phyloP scores from a whole-genome alignment of 2,329 filamentous ascomycete genomes.

The Exophiala viscosa region DNA sequence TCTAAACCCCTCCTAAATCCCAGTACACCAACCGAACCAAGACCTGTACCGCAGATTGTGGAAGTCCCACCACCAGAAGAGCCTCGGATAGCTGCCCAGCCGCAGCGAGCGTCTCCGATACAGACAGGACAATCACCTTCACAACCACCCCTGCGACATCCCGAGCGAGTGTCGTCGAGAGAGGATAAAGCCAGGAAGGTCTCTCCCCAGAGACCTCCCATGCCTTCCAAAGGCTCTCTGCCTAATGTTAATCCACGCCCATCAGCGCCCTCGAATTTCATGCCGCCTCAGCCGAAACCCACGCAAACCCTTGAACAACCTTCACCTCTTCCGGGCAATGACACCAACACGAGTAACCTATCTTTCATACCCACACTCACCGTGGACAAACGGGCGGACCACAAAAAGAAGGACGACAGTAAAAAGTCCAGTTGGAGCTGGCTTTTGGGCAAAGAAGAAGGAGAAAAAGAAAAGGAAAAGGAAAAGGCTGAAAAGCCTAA shows the following conservation, averaged over 20 bases:
- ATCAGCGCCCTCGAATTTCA: constrained; percentile 32
- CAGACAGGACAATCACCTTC: constrained; percentile 32
- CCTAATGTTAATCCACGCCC: constrained; percentile 11
- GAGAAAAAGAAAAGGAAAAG: constrained; percentile 55
- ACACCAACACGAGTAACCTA: constrained; percentile 69
- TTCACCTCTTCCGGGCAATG: constrained; percentile 66
- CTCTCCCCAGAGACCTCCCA: constrained; percentile 47
- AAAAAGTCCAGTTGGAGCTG: constrained; percentile 77
- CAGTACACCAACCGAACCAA: constrained; percentile 48
- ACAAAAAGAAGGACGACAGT: constrained; percentile 68
- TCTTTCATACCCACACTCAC: constrained; percentile 74
- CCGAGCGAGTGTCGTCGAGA: constrained; percentile 52
- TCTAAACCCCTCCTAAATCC: constrained; percentile 56
- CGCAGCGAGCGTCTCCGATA: constrained; percentile 18
- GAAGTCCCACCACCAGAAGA: constrained; percentile 26
- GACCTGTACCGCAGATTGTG: constrained; percentile 54
- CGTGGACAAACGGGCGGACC: constrained; percentile 72
- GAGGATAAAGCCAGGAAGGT: constrained; percentile 33
- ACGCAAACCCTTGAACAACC: constrained; percentile 62
- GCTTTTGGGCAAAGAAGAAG: constrained; percentile 71
- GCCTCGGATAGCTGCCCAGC: constrained; percentile 8
- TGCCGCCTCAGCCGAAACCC: constrained; percentile 33
- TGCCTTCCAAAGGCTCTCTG: constrained; percentile 23
- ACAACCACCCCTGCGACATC: constrained; percentile 34
- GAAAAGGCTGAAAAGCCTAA: constrained; percentile 63